Evolutionary conservation across 495 filamentous ascomycete species (phyloP), one percentile per base, ranked within the genome.

Genomic region (Neurospora cerealis): DNA sequence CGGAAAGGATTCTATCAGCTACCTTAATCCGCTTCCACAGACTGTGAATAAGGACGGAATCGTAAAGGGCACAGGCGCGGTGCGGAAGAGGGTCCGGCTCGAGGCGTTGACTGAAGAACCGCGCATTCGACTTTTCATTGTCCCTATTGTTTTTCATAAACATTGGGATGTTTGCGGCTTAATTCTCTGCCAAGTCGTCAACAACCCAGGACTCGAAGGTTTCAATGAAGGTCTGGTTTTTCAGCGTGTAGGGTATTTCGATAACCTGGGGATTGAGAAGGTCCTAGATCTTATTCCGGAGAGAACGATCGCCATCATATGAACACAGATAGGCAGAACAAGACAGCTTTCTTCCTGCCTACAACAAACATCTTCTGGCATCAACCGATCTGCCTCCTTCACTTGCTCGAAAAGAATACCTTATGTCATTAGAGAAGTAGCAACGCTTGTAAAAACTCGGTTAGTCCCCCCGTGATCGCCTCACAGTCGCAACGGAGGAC

Each of bases 221-320:
- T 4, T 34, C 2, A 15, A 34, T 34, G 13, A 34, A 0, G 15
- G 1, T 7, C 6, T 3, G 13, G 54, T 62, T 4, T 62, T 19
- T 34, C 54, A 62, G 15, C 54, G 54, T 8, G 54, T 34, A 19
- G 54, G 54, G 21, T 6, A 0, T 54, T 54, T 21, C 1, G 0
- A 0, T 6, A 5, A 0, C n/a, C 1, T 28, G 10, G 1, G 5
- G 1, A 28, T 28, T 5, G 21, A 54, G 11, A 6, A 28, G 2
- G 21, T 28, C 4, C 46, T 62, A 19, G 28, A 34, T 19, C 2
- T 34, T 4, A 1, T 34, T 3, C 54, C 54, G 6, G 13, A 32
- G 54, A 62, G 5, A 32, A 62, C 54, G 0, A 62, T 62, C 2
- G 54, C 54, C 5, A 62, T 62, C 5, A 32, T 62, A 62, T 62